phyloP scores from a whole-genome alignment of 441 rosid genomes.

The Viola pubescens region DNA sequence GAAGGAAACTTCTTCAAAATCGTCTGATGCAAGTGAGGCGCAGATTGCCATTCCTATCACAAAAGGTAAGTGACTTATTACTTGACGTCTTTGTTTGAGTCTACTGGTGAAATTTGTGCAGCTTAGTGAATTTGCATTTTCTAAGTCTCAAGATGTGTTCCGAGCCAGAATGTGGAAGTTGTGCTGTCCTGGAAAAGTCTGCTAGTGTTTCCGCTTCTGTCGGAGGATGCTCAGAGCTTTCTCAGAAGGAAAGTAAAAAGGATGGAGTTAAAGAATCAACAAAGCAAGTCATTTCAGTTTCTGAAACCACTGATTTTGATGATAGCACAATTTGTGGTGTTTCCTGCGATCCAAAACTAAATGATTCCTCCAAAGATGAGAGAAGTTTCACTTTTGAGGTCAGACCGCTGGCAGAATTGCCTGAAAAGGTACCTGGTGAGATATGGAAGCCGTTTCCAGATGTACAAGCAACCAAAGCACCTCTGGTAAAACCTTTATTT shows the following conservation, averaged over 20 bases:
- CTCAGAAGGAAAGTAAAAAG: constrained; percentile 31
- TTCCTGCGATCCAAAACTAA: constrained; percentile 35
- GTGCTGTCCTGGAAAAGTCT: constrained; percentile 34
- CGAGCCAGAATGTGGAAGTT: constrained; percentile 30
- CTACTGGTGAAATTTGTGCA: neutral
- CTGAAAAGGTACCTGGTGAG: constrained; percentile 35
- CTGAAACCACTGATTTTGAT: constrained; percentile 23
- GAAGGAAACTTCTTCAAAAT: constrained; percentile 18
- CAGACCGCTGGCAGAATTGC: constrained; percentile 24
- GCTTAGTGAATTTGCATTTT: constrained; percentile 13
- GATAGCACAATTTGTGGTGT: constrained; percentile 21
- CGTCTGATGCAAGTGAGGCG: constrained; percentile 23
- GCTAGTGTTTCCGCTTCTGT: constrained; percentile 38
- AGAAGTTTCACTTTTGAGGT: constrained; percentile 54
- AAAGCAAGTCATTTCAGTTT: constrained; percentile 26
- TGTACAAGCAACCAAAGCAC: constrained; percentile 29
- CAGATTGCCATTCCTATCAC: constrained; percentile 17
- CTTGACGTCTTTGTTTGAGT: neutral
- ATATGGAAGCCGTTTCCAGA: constrained; percentile 40
- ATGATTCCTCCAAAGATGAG: constrained; percentile 37
- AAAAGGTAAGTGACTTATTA: constrained; percentile 22
- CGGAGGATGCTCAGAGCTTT: constrained; percentile 32
- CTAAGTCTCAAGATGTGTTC: constrained; percentile 29
- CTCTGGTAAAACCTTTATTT: constrained; percentile 36
- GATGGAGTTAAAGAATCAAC: constrained; percentile 29